Evolutionary conservation across 2,329 filamentous ascomycete genomes (phyloP).

Genomic region (Apiospora malaysiana): DNA sequence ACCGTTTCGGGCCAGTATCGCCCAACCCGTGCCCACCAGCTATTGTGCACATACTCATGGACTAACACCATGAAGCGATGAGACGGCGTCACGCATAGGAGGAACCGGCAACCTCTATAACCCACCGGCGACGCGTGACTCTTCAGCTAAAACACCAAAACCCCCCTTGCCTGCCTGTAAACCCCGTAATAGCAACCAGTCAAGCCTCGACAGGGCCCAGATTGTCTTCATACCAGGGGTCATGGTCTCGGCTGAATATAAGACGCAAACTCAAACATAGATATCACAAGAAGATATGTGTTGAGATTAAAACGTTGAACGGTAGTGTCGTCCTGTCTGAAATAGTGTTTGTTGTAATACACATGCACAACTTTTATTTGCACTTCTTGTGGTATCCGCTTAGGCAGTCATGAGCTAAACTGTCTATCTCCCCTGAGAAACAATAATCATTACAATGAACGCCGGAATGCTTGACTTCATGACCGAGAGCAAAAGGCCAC

Average conservation of each 20-base stretch:
- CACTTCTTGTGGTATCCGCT: neutral
- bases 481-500: neutral
- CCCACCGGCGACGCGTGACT: neutral
- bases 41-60: neutral
- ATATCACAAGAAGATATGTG: neutral
- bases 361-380: conserved; percentile 1
- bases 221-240: neutral
- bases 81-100: neutral
- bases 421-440: neutral
- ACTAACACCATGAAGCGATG: neutral
- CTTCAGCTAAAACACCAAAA: neutral
- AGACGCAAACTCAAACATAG: neutral
- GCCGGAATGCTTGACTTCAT: conserved; percentile 3
- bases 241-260: neutral
- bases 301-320: neutral
- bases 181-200: too few species aligned
- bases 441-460: conserved; percentile 10
- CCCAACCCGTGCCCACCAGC: neutral
- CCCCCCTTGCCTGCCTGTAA: neutral
- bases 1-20: neutral
- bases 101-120: neutral
- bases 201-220: neutral
- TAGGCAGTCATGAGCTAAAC: neutral
- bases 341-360: neutral
- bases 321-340: neutral